Evolutionary conservation across 192 early-diverging fungal species (phyloP).

Genomic region (Pilobolus umbonatus): DNA sequence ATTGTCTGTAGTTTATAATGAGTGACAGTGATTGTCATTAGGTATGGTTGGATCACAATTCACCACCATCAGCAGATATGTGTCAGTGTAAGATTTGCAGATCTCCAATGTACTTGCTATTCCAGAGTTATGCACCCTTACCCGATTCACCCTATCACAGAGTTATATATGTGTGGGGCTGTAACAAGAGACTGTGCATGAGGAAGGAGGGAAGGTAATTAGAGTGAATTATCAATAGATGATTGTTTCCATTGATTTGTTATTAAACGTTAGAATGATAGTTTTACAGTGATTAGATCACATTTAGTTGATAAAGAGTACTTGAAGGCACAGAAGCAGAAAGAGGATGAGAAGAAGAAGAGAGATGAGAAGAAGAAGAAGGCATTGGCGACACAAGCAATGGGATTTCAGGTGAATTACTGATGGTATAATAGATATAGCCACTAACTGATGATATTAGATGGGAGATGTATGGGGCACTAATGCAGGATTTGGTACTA

Average conservation of each 20-base stretch:
- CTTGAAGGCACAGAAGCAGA: conserved; percentile 47
- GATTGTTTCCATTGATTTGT: background rate
- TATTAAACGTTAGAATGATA: conserved; percentile 9
- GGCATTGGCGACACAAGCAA: background rate
- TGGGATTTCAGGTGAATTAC: conserved; percentile 9
- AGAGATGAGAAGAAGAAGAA: conserved; percentile 23
- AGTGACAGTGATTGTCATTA: conserved; percentile 5
- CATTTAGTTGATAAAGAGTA: conserved; percentile 63
- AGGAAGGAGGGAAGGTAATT: conserved; percentile 60
- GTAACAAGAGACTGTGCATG: conserved; percentile 72
- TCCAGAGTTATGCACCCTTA: conserved; percentile 73
- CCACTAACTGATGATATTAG: background rate
- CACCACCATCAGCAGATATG: conserved; percentile 25
- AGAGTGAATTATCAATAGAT: background rate
- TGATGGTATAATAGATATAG: background rate
- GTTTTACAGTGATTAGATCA: conserved; percentile 56
- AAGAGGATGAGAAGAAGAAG: conserved; percentile 25
- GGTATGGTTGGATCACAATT: conserved; percentile 40
- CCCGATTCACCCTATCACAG: conserved; percentile 65
- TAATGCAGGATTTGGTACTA: background rate
- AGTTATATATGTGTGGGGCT: conserved; percentile 76
- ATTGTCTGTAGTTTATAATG: background rate
- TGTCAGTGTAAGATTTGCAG: conserved; percentile 52
- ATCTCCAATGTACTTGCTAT: conserved; percentile 57
- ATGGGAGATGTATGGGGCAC: conserved; percentile 10